A percentile compares a stretch with the other conserved stretches of the same genome.
These are phyloP conservation scores for Myxozyma neotropica DNA, from an alignment of 805 yeast species.

Conservation along the genomic window DNA sequence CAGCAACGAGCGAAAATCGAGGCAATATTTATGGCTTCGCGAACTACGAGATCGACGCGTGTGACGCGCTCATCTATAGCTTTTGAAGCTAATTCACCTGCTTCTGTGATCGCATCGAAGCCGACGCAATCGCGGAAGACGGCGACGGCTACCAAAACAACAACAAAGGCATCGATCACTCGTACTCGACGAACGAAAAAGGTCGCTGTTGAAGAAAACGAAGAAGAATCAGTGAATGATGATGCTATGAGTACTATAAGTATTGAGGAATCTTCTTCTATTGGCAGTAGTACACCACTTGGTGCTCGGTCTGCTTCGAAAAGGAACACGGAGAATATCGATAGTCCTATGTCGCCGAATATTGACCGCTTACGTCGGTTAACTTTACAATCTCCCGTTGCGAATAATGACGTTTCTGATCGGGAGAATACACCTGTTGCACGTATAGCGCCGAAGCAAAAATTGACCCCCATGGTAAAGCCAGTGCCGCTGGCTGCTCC, in stretches of 20 bases:
- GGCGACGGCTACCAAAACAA: background rate
- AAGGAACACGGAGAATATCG: background rate
- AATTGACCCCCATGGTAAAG: background rate
- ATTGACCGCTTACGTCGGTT: background rate
- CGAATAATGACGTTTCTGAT: background rate
- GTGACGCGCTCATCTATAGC: conserved; percentile 12
- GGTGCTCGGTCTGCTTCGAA: conserved; percentile 1
- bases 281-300: conserved; percentile 2
- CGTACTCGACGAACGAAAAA: conserved; percentile 12
- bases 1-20: background rate
- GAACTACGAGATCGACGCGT: conserved; percentile 9
- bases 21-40: background rate
- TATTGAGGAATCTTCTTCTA: background rate
- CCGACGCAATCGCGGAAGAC: conserved; percentile 7
- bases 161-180: conserved; percentile 1
- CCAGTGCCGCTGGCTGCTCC: background rate
- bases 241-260: background rate
- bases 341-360: conserved; percentile 1
- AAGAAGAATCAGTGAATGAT: background rate
- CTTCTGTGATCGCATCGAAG: background rate
- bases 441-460: background rate
- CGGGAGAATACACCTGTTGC: background rate
- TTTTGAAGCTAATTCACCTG: conserved; percentile 4
- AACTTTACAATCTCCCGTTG: conserved; percentile 3
- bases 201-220: conserved; percentile 1